Evolutionary conservation across 169 alveolate genomes (phyloP), one percentile per base, ranked within the genome.

Genomic region (Babesia microti): DNA sequence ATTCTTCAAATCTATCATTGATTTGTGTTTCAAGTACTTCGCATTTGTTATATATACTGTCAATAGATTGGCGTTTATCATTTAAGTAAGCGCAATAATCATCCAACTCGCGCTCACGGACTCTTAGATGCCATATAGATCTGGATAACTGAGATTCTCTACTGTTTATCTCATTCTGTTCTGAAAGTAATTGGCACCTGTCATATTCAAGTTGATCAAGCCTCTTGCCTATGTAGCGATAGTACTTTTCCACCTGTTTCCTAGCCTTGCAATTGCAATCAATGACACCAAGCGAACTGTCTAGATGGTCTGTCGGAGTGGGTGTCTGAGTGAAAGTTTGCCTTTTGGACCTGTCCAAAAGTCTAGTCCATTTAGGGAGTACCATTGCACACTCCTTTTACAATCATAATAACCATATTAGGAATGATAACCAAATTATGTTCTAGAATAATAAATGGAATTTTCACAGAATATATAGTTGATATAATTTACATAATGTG

Each of bases 201-300:
- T 65, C 76, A 1, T 52, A 50, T 6, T 65, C 69, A 23, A 54
- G 12, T 28, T 47, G 43, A 18, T 49, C 39, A 3, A 19, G 4
- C 23, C 28, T 65, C 35, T 65, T 40, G 12, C 41, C 50, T 2
- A 65, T 29, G 0, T 65, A 68, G 3, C 44, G 49, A 23, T 65
- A 52, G 14, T 29, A 12, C 5, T 55, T 19, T n/a, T 54, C 46
- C 68, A 65, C 11, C 37, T 65, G 58, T 24, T 56, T 48, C 27
- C 30, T 54, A 21, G 76, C 76, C 3, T 70, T 70, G 50, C 76
- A 65, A 12, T 27, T 52, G 24, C 76, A 65, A 17, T 30, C 51
- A 21, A 44, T 37, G 4, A 39, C 33, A 2, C 55, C 76, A 12
- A 48, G 50, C n/a, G 28, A 39, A 19, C 42, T 42, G 37, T 17